A percentile compares a stretch with the other conserved stretches of the same genome.
Evolutionary conservation across 257 asterid genomes (phyloP).

Genomic region (Solanum stenotomum): DNA sequence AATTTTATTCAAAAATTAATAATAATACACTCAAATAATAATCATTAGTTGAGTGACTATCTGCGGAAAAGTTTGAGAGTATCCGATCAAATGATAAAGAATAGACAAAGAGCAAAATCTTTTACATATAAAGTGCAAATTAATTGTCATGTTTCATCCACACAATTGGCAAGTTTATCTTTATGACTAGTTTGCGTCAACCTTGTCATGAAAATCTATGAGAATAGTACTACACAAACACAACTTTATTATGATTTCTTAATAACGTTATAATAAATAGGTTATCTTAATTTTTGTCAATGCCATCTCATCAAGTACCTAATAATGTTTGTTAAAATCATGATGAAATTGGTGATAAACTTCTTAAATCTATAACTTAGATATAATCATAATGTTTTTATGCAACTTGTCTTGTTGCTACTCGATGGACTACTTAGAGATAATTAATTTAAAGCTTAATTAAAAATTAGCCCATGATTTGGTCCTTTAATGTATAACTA

Average conservation of each 20-base stretch:
- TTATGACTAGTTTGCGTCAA: not conserved
- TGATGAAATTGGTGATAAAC: not conserved
- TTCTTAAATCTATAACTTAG: not conserved
- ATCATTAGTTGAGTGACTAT: too few relatives aligned
- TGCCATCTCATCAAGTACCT: constrained; percentile 3
- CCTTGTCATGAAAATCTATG: not conserved
- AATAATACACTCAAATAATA: too few relatives aligned
- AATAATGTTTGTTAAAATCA: constrained; percentile 3
- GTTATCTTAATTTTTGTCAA: constrained; percentile 4
- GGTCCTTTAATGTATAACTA: not conserved
- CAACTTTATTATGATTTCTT: not conserved
- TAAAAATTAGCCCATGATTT: not conserved
- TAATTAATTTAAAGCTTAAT: not conserved
- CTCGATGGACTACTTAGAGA: not conserved
- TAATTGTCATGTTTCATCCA: not conserved
- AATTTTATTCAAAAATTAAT: too few relatives aligned
- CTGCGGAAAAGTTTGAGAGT: not conserved
- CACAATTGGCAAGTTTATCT: not conserved
- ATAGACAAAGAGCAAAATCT: not conserved
- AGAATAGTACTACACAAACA: constrained; percentile 1
- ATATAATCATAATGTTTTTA: constrained; percentile 5
- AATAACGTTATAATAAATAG: not conserved
- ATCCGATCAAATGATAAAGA: not conserved
- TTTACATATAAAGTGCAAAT: not conserved
- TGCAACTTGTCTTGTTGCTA: constrained; percentile 1